Evolutionary conservation across 2,329 filamentous ascomycete genomes (phyloP).

Genomic region (Claviceps africana): DNA sequence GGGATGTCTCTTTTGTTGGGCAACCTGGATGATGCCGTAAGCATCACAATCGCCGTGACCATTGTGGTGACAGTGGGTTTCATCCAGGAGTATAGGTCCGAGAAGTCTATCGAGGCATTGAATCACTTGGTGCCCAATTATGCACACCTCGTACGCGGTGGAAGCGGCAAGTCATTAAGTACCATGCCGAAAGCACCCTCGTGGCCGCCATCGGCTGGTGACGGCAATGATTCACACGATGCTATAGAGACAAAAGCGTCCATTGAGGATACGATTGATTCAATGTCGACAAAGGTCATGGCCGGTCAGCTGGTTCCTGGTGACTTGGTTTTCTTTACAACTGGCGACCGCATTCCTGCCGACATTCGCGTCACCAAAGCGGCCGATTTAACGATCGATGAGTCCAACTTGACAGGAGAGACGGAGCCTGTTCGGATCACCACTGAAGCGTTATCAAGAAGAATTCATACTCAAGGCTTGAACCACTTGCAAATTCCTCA

Average conservation of each 20-base stretch:
- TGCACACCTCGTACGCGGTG: constrained; percentile 75
- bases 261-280: constrained; percentile 50
- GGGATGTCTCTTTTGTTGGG: constrained; percentile 79
- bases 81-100: constrained; percentile 91
- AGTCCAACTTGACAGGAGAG: constrained; percentile 92
- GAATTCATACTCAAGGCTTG: constrained; percentile 15
- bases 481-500: constrained; percentile 16
- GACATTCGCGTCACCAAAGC: constrained; percentile 89
- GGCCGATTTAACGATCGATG: constrained; percentile 82
- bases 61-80: constrained; percentile 96
- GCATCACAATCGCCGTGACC: constrained; percentile 88
- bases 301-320: constrained; percentile 80
- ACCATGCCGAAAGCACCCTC: constrained; percentile 21
- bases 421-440: constrained; percentile 82
- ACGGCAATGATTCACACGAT: constrained; percentile 28
- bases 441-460: constrained; percentile 38
- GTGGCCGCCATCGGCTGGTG: constrained; percentile 34
- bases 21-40: constrained; percentile 88
- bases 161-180: constrained; percentile 21
- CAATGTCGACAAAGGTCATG: constrained; percentile 69
- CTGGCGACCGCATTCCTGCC: constrained; percentile 89
- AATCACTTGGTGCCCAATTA: constrained; percentile 90
- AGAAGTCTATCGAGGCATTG: constrained; percentile 91
- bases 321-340: constrained; percentile 85
- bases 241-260: constrained; percentile 41